Evolutionary conservation across 2,329 filamentous ascomycete genomes (phyloP), one percentile per base, ranked within the genome.

Genomic region (Nothopassalora personata): DNA sequence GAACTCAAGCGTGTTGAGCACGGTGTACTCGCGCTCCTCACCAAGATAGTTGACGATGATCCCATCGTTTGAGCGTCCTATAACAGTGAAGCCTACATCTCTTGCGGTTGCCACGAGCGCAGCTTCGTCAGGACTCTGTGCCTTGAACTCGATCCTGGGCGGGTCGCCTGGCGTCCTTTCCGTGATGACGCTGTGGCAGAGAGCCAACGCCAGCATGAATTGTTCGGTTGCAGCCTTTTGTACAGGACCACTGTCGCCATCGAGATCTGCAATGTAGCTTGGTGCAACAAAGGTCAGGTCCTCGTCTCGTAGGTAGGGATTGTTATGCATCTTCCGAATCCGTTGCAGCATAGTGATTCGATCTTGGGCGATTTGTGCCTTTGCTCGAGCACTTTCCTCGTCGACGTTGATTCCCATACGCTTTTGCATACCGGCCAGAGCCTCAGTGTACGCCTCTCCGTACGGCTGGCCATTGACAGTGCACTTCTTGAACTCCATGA

Each of bases 401-500:
- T 93, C 92, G 4, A 92, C 88, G 70, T 97, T 86, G 53, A 96
- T 83, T 52, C 94, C 94, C 74, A 93, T 79, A 61, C 94, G 85
- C 75, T 93, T 91, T 72, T 96, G 91, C 90, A 99, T 94, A 58
- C 94, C 94, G 54, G 93, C 90, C 74, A 96, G 90, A 0, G 94
- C 94, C 75, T 99, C 94, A 0, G 95, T 99, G 70, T 97, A 99
- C 0, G 94, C 94, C 76, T 99, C 94, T 62, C 95, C 94, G 67
- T 99, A 99, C 0, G 92, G 86, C 60, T 94, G 84, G n/a, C 93
- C 93, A 69, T 97, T 97, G 75, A 99, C 87, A 0, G 92, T 96
- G 57, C 89, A 91, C 75, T 99, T 99, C 75, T 97, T 99, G 83
- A 97, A 99, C 74, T 99, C 95, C 94, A 96, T 96, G 55, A 95